Conservation (phyloP, 2,329 filamentous ascomycete species). For the Madurella fahalii region DNA sequence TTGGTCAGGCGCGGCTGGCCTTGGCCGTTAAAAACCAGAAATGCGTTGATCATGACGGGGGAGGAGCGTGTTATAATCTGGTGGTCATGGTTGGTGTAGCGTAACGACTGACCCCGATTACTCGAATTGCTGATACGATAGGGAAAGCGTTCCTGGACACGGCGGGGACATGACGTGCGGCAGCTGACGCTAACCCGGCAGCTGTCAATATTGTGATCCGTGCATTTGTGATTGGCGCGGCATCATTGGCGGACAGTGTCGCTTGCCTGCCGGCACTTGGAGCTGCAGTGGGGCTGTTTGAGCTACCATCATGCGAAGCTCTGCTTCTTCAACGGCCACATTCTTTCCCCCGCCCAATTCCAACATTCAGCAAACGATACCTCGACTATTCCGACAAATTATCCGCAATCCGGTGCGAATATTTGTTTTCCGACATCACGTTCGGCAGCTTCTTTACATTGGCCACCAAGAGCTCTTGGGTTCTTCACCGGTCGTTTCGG, state of each 20-base stretch:
- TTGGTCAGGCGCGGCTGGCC: constrained; percentile 95
- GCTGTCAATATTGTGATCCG: not conserved
- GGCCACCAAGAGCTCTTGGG: not conserved
- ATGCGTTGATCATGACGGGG: constrained; percentile 87
- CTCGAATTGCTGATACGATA: no score
- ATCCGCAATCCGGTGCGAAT: not conserved
- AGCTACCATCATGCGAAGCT: not conserved
- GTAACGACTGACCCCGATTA: no score
- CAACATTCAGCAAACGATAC: not conserved
- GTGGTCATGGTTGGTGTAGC: not conserved
- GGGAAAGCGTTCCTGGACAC: not conserved
- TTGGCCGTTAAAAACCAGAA: constrained; percentile 97
- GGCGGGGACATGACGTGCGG: constrained; percentile 13
- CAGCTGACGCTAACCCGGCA: not conserved
- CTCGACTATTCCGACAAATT: not conserved
- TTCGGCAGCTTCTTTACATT: not conserved
- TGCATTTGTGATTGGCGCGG: not conserved
- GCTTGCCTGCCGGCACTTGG: constrained; percentile 10
- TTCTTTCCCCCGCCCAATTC: not conserved
- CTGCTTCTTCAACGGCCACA: not conserved
- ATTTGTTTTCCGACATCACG: not conserved
- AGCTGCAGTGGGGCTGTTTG: not conserved
- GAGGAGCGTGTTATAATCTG: not conserved
- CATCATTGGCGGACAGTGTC: not conserved
- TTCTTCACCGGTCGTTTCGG: not conserved